These are phyloP conservation scores for Macrophomina phaseolina DNA, from an alignment of 2,329 filamentous ascomycete species.

Conservation along the genomic window DNA sequence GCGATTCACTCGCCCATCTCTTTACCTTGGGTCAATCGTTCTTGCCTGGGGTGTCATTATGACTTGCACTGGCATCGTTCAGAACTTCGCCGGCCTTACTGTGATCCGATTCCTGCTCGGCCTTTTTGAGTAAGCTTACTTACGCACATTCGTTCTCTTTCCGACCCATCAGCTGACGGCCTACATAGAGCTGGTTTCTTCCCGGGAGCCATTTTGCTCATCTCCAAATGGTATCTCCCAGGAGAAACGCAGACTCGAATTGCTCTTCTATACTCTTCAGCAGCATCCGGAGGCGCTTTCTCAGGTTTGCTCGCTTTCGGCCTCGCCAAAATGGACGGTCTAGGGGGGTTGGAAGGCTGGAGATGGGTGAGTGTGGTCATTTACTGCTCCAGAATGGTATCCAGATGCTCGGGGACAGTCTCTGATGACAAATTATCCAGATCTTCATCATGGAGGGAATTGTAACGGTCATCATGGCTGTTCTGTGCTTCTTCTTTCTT, in stretches of 20 bases:
- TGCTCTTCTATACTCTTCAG: conserved; percentile 61
- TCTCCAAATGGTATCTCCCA: conserved; percentile 65
- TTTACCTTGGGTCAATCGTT: conserved; percentile 48
- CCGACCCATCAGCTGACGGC: background rate
- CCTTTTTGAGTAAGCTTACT: conserved; percentile 37
- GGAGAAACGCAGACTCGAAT: conserved; percentile 62
- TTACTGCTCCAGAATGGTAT: background rate
- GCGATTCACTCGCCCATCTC: conserved; percentile 55
- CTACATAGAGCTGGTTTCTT: conserved; percentile 35
- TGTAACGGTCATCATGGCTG: conserved; percentile 26
- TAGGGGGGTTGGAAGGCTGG: conserved; percentile 47
- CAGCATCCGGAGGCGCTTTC: conserved; percentile 61
- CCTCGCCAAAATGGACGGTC: conserved; percentile 64
- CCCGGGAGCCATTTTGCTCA: conserved; percentile 52
- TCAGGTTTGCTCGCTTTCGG: conserved; percentile 59
- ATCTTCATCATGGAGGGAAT: conserved; percentile 31
- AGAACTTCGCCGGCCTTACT: conserved; percentile 54
- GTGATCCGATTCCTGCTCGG: conserved; percentile 50
- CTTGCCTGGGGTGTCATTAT: conserved; percentile 47
- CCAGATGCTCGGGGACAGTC: background rate
- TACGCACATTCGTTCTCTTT: background rate
- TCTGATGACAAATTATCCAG: background rate
- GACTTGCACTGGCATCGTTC: conserved; percentile 54
- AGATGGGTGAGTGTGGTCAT: conserved; percentile 32
- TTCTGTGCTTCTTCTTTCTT: conserved; percentile 55